Percentiles rank a stretch among this genome's conserved stretches.
Conservation (phyloP, 805 yeast species). For the Kazachstania viticola region DNA sequence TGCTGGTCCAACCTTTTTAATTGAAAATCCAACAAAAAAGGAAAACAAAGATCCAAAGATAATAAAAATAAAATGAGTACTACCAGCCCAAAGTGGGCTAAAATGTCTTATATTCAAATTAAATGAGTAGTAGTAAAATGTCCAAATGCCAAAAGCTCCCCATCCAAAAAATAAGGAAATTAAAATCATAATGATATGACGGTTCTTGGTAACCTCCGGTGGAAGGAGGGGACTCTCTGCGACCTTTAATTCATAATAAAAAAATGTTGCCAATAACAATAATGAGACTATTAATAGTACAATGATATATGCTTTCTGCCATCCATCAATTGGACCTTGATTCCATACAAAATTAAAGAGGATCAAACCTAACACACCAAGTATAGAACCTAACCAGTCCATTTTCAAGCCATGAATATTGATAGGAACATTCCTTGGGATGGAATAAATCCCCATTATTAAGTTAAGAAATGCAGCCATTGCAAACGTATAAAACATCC, state of each 20-base stretch:
- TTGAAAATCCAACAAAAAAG: conserved; percentile 35
- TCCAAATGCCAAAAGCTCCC: conserved; percentile 70
- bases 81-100: conserved; percentile 35
- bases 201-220: conserved; percentile 32
- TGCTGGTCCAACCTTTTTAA: conserved; percentile 38
- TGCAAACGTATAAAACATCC: conserved; percentile 22
- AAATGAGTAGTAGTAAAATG: conserved; percentile 50
- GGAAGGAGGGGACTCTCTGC: conserved; percentile 47
- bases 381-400: conserved; percentile 41
- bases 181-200: conserved; percentile 38
- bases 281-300: conserved; percentile 43
- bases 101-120: conserved; percentile 38
- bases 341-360: conserved; percentile 61
- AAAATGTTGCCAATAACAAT: conserved; percentile 35
- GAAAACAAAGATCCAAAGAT: conserved; percentile 52
- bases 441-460: conserved; percentile 11
- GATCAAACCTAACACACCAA: conserved; percentile 51
- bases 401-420: conserved; percentile 21
- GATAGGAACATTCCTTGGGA: conserved; percentile 23
- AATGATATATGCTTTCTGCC: conserved; percentile 49
- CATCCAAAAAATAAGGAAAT: conserved; percentile 50
- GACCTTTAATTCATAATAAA: conserved; percentile 35
- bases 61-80: conserved; percentile 34
- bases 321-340: conserved; percentile 68
- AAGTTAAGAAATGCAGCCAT: conserved; percentile 13